These are phyloP conservation scores for Curvularia spicifera DNA, from an alignment of 2,329 filamentous ascomycete genomes.

Conservation along the genomic window DNA sequence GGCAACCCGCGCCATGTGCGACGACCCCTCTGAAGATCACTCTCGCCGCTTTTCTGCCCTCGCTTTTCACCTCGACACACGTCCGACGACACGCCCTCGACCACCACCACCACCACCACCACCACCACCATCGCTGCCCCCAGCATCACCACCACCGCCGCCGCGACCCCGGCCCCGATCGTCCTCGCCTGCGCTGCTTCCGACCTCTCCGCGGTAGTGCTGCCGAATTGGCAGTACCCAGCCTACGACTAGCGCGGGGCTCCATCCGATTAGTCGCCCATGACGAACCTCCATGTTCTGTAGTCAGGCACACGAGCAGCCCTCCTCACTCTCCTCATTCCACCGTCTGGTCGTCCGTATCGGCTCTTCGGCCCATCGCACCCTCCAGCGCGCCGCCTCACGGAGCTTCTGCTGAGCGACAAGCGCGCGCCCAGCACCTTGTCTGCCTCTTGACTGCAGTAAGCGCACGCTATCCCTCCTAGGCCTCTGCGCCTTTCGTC, in stretches of 20 bases:
- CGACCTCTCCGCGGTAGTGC: conserved; percentile 17
- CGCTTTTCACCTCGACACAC: not conserved
- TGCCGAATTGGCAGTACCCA: conserved; percentile 13
- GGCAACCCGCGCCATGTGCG: conserved; percentile 16
- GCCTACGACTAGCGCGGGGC: conserved; percentile 20
- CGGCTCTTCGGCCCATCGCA: conserved; percentile 14
- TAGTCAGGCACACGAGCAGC: conserved; percentile 19
- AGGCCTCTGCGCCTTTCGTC: conserved; percentile 30
- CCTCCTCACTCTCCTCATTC: not conserved
- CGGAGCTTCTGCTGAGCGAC: conserved; percentile 19
- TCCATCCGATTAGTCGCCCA: conserved; percentile 17
- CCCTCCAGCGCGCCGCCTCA: conserved; percentile 15
- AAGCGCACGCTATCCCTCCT: conserved; percentile 29
- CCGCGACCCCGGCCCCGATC: conserved; percentile 1
- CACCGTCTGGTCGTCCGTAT: conserved; percentile 11
- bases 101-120: not conserved
- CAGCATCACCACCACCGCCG: not conserved
- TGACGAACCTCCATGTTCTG: conserved; percentile 29
- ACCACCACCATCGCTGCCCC: not conserved
- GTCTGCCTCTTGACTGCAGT: conserved; percentile 18
- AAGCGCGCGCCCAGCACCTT: conserved; percentile 20
- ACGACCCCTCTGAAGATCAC: conserved; percentile 20
- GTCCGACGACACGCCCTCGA: not conserved
- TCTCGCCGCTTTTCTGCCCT: conserved; percentile 12
- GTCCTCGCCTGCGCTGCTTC: conserved; percentile 1